Base-by-base conservation (phyloP, 164 flowering plant genomes). In the Cinnamomum chago region DNA sequence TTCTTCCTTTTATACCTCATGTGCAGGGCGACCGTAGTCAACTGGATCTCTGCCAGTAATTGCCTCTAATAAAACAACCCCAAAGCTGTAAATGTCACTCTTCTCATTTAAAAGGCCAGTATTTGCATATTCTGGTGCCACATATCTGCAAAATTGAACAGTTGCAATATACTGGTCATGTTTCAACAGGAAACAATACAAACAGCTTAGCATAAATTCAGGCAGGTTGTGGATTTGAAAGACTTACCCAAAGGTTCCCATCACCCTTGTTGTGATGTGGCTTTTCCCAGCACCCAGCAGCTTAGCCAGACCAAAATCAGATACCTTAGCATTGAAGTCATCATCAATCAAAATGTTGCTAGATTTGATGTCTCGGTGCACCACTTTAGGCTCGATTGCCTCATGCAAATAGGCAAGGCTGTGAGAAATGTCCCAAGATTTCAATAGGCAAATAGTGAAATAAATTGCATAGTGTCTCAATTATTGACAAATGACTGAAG, bases 201-300 rank as follows among this genome's bases (percentile, higher is more conserved):
- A 30, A 27, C 17, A 25, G 30, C 1, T 9, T 33, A 10, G 15
- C 12, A 2, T 35, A 50, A 28, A 15, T 28, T 27, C 25, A 52
- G 2, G 30, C 11, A 28, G 25, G 33, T 27, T 23, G 65, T 74
- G 28, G 1, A 24, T 67, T 27, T 28, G 22, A 55, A 47, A 68
- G 58, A 71, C 83, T 83, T 73, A 92, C 97, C 98, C 98, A 79
- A 92, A 93, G 47, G 98, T 93, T n/a, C 98, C 98, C 98, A 93
- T 93, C 35, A 93, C 96, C 84, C 98, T 83, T 62, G 98, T 93
- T 58, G 93, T 85, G 62, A 93, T 86, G 75, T 93, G 91, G 84
- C 93, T 92, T 81, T 87, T 89, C 71, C 97, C 98, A 72, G 93
- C 89, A 75, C 93, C 97, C 72, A 93, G 81, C 81, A 93, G 81